These are phyloP conservation scores for Fusarium foetens DNA, from an alignment of 2,329 filamentous ascomycete species.

Conservation along the genomic window DNA sequence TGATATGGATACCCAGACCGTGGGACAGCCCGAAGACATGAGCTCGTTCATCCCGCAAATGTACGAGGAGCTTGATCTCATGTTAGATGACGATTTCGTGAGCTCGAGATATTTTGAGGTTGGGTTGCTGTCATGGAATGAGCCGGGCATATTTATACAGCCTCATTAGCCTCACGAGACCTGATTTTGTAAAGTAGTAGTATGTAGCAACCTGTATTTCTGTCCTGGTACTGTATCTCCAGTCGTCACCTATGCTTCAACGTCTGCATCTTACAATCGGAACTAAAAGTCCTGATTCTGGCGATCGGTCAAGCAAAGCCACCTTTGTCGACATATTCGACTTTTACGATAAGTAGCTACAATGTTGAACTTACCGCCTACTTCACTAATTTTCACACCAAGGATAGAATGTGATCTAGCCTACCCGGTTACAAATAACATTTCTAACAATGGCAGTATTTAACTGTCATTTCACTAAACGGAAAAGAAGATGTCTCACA, in stretches of 20 bases:
- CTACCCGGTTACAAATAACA: too few relatives aligned
- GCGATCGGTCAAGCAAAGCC: not conserved
- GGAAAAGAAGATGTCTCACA: not conserved
- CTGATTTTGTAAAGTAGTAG: accelerated
- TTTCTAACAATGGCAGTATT: not conserved
- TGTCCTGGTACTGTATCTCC: accelerated
- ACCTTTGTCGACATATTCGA: accelerated
- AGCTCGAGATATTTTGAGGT: not conserved
- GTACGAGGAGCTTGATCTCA: accelerated
- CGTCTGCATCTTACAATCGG: too few relatives aligned
- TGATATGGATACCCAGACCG: not conserved
- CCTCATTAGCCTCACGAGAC: not conserved
- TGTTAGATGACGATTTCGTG: not conserved
- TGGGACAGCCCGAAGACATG: accelerated
- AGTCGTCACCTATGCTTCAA: accelerated
- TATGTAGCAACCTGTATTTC: not conserved
- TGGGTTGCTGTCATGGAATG: not conserved
- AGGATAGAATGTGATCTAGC: too few relatives aligned
- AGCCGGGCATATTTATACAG: not conserved
- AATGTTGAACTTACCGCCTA: not conserved
- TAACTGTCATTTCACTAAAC: accelerated
- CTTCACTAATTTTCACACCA: not conserved
- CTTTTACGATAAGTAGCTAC: accelerated
- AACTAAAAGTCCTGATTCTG: not conserved
- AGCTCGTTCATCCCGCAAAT: not conserved